phyloP scores from a whole-genome alignment of 129 eudicot species.

The Tanacetum coccineum region DNA sequence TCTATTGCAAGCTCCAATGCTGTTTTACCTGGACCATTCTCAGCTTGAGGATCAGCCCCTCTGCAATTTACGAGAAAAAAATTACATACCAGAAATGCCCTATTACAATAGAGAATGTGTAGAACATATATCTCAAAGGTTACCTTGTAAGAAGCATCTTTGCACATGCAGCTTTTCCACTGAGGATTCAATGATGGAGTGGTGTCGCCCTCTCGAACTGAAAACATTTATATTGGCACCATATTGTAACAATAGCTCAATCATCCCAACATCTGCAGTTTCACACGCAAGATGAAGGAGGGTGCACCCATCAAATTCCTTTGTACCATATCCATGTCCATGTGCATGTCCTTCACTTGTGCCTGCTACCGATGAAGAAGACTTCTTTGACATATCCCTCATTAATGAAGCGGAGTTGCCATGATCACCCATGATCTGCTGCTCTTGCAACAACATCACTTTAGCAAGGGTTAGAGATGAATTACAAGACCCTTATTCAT shows the following conservation, averaged over 20 bases:
- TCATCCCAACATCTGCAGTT: constrained; percentile 80
- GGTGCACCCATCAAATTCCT: constrained; percentile 53
- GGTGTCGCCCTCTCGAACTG: constrained; percentile 68
- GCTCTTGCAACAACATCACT: constrained; percentile 83
- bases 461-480: constrained; percentile 88
- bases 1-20: constrained; percentile 61
- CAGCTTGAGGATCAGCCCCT: constrained; percentile 77
- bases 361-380: constrained; percentile 30
- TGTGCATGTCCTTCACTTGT: constrained; percentile 54
- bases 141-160: constrained; percentile 87
- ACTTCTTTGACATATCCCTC: too few species aligned
- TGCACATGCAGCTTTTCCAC: constrained; percentile 67
- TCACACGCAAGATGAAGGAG: constrained; percentile 92
- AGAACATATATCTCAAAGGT: background rate
- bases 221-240: constrained; percentile 68
- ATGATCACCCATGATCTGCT: constrained; percentile 18
- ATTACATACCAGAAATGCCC: background rate
- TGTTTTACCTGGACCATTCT: constrained; percentile 57
- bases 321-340: constrained; percentile 23
- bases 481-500: constrained; percentile 43
- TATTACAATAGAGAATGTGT: too few species aligned
- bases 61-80: constrained; percentile 33
- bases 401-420: too few species aligned
- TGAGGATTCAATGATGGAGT: constrained; percentile 73
- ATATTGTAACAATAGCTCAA: constrained; percentile 86